Conservation (phyloP, 768 basidiomycete species). For the Multifurca ochricompacta region DNA sequence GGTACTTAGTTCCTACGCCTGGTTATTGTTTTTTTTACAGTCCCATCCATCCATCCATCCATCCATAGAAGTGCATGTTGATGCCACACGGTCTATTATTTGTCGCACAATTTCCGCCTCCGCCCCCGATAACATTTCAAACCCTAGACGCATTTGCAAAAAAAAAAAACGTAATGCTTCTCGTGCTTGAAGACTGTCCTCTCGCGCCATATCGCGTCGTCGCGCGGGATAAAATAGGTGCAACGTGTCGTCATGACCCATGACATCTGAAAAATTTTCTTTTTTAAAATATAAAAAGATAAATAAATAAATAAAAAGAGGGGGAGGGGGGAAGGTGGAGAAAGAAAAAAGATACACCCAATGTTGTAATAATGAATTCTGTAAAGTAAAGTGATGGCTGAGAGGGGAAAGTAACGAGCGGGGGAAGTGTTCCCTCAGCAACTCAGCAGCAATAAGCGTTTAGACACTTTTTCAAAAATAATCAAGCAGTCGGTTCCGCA, state of each 20-base stretch:
- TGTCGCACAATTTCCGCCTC: conserved; percentile 17
- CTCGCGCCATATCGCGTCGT: conserved; percentile 8
- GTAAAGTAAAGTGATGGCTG: no score
- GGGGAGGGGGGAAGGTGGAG: no score
- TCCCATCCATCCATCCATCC: no score
- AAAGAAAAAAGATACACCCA: no score
- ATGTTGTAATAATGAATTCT: no score
- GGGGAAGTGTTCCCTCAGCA: conserved; percentile 8
- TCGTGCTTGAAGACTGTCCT: conserved; percentile 15
- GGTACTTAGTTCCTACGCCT: not conserved
- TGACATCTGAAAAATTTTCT: conserved; percentile 4
- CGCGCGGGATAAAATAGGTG: not conserved
- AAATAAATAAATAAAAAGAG: no score
- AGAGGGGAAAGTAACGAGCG: not conserved
- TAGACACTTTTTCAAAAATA: conserved; percentile 20
- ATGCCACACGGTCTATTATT: conserved; percentile 12
- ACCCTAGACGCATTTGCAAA: conserved; percentile 13
- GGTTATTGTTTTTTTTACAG: not conserved
- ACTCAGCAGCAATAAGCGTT: conserved; percentile 18
- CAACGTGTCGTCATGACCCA: conserved; percentile 10
- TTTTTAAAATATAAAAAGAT: no score
- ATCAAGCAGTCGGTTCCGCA: conserved; percentile 10
- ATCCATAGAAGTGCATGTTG: conserved; percentile 12
- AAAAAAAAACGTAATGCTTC: conserved; percentile 20
- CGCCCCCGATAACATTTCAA: conserved; percentile 18